A percentile compares a stretch with the other conserved stretches of the same genome.
Conservation (phyloP, 768 basidiomycete species). For the Pleurotus cornucopiae region DNA sequence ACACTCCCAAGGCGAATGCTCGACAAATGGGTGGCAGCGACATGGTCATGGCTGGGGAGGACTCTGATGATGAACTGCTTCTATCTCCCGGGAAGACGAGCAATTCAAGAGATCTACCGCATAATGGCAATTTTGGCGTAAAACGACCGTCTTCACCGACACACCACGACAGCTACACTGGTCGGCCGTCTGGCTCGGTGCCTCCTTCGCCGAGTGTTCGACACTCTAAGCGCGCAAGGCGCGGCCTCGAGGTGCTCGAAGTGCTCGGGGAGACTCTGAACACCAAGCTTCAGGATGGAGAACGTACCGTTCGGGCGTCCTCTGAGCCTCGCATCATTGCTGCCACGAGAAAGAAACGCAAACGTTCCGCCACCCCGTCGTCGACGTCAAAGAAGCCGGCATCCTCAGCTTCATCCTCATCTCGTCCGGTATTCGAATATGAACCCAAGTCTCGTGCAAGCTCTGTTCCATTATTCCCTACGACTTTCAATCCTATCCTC, state of each 20-base stretch:
- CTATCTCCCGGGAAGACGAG: conserved; percentile 37
- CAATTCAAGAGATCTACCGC: conserved; percentile 16
- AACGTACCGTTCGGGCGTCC: neutral
- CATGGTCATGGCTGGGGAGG: conserved; percentile 16
- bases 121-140: conserved; percentile 38
- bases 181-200: conserved; percentile 6
- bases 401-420: conserved; percentile 14
- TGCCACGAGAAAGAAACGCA: conserved; percentile 1
- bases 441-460: conserved; percentile 33
- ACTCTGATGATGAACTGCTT: conserved; percentile 44
- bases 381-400: conserved; percentile 22
- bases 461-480: conserved; percentile 40
- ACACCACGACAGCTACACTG: conserved; percentile 12
- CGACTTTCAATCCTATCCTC: conserved; percentile 17
- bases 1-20: neutral
- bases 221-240: neutral
- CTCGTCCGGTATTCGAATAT: conserved; percentile 14
- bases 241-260: conserved; percentile 4
- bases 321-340: conserved; percentile 3
- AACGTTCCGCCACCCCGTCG: conserved; percentile 11
- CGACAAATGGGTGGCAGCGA: neutral
- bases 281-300: neutral
- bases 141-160: conserved; percentile 12
- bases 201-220: conserved; percentile 13
- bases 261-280: conserved; percentile 7